Percentiles rank a stretch among this genome's conserved stretches.
phyloP scores from a whole-genome alignment of 257 asterid genomes.

The Nicotiana sylvestris region DNA sequence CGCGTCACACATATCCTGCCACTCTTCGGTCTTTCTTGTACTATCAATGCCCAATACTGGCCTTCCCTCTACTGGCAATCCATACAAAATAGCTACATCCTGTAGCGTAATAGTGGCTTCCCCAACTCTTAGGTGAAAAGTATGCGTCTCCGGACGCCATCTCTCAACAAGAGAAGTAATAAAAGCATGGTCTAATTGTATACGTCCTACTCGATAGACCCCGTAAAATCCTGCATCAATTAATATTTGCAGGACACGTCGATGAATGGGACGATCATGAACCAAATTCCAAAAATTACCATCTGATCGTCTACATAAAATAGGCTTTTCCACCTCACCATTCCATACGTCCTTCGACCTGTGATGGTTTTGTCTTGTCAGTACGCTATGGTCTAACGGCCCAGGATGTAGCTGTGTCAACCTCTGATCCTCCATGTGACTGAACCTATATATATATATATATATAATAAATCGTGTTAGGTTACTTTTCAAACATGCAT shows the following conservation, averaged over 20 bases:
- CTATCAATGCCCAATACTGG: constrained; percentile 74
- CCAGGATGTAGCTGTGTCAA: constrained; percentile 53
- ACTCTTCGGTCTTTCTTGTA: constrained; percentile 60
- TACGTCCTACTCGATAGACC: constrained; percentile 74
- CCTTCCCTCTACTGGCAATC: constrained; percentile 69
- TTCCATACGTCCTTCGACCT: constrained; percentile 71
- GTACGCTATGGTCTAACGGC: constrained; percentile 62
- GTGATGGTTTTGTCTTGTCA: constrained; percentile 68
- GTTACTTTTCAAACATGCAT: neutral
- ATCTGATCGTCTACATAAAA: constrained; percentile 71
- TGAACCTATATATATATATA: neutral
- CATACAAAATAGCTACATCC: constrained; percentile 72
- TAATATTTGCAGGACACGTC: constrained; percentile 61
- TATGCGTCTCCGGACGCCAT: constrained; percentile 38
- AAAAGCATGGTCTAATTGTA: constrained; percentile 73
- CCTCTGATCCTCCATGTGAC: neutral
- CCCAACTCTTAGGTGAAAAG: constrained; percentile 74
- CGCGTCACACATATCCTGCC: constrained; percentile 69
- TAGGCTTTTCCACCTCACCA: constrained; percentile 69
- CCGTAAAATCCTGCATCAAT: constrained; percentile 75
- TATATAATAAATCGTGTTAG: neutral
- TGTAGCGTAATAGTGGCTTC: constrained; percentile 71
- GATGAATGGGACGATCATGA: constrained; percentile 35
- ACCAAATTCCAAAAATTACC: constrained; percentile 87
- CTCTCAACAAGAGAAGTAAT: constrained; percentile 60